Conservation (phyloP, 176 grass and related monocot species). For the Saccharum officinarum region DNA sequence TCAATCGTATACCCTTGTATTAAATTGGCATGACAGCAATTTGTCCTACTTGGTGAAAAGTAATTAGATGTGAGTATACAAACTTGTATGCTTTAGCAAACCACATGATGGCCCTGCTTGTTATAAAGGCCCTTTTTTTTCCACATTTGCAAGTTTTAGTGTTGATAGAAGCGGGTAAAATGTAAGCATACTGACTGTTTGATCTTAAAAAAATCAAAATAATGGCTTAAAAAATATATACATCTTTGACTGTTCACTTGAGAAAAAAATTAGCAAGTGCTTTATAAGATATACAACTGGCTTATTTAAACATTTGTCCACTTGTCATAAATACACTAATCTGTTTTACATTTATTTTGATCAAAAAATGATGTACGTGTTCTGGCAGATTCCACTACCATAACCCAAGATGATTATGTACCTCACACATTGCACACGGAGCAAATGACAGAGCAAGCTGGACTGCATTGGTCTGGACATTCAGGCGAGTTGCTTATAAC, state of each 20-base stretch:
- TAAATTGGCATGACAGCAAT: background rate
- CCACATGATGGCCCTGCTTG: background rate
- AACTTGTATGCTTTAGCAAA: background rate
- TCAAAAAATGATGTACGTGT: slow-evolving; percentile 1
- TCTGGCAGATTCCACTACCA: slow-evolving; percentile 1
- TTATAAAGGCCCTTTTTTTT: background rate
- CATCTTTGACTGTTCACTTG: background rate
- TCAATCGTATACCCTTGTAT: background rate
- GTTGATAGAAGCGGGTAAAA: background rate
- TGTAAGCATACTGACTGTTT: background rate
- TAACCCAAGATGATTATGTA: background rate
- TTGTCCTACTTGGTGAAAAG: background rate
- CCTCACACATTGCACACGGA: background rate
- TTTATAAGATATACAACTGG: background rate
- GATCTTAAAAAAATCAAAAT: background rate
- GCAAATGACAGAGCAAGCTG: background rate
- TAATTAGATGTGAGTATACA: background rate
- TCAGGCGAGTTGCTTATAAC: slow-evolving; percentile 29
- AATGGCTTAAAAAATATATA: background rate
- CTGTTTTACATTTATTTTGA: slow-evolving; percentile 7
- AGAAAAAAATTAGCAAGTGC: background rate
- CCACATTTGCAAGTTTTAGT: background rate
- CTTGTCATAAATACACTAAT: background rate
- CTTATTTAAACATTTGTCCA: background rate
- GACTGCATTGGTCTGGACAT: slow-evolving; percentile 10